Percentiles rank a stretch among this genome's conserved stretches.
phyloP scores from a whole-genome alignment of 116 monocot genomes.

The Phalaenopsis hybrid region DNA sequence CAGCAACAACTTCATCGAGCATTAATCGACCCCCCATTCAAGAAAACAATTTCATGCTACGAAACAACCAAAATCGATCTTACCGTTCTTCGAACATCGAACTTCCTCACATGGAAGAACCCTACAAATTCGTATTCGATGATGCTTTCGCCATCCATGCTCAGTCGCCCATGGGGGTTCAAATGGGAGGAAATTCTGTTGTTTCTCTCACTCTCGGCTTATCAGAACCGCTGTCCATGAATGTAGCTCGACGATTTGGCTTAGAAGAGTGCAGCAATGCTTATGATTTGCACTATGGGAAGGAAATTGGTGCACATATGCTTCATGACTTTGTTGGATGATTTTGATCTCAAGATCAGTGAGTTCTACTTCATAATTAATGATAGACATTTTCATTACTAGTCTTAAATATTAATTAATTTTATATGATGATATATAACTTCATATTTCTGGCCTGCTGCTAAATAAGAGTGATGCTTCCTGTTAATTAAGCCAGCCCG shows the following conservation, averaged over 20 bases:
- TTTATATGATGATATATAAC: neutral
- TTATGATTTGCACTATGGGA: slow-evolving; percentile 44
- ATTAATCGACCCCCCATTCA: neutral
- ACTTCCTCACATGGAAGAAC: slow-evolving; percentile 29
- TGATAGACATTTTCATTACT: neutral
- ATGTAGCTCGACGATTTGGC: slow-evolving; percentile 51
- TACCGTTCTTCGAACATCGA: slow-evolving; percentile 28
- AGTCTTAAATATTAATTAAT: neutral
- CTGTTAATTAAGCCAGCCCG: too few species aligned
- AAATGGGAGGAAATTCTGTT: slow-evolving; percentile 12
- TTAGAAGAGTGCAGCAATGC: slow-evolving; percentile 64
- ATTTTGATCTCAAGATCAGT: neutral
- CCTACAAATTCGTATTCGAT: slow-evolving; percentile 27
- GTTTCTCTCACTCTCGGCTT: slow-evolving; percentile 77
- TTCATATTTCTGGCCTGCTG: neutral
- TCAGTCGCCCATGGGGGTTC: neutral
- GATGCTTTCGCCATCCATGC: slow-evolving; percentile 19
- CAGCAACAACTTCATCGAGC: slow-evolving; percentile 19
- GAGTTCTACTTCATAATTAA: neutral
- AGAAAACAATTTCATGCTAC: neutral
- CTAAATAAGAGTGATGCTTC: neutral
- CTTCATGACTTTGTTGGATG: slow-evolving; percentile 75
- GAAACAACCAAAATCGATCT: slow-evolving; percentile 9
- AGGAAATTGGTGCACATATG: slow-evolving; percentile 53
- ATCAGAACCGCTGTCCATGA: slow-evolving; percentile 36